These are phyloP conservation scores for Aulographum hederae DNA, from an alignment of 2,329 filamentous ascomycete species.

Conservation along the genomic window DNA sequence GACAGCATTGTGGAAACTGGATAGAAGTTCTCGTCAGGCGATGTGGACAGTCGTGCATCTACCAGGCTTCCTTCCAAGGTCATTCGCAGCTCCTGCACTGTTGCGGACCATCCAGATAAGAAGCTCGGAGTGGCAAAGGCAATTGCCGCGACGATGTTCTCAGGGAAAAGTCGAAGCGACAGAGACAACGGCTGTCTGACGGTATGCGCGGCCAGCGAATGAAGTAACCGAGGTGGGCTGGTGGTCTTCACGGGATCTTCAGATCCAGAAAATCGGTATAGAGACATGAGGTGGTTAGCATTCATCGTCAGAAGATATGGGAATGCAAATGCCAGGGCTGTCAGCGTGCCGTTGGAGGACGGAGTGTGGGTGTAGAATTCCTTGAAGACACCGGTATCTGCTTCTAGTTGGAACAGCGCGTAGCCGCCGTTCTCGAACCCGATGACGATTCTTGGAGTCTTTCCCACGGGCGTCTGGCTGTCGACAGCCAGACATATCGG, in stretches of 20 bases:
- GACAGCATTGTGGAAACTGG: too few species aligned
- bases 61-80: constrained; percentile 26
- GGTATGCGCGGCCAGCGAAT: constrained; percentile 65
- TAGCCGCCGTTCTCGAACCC: constrained; percentile 30
- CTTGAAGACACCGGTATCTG: constrained; percentile 24
- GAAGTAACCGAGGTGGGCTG: constrained; percentile 40
- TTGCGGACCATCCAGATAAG: constrained; percentile 68
- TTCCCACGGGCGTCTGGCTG: constrained; percentile 11
- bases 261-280: constrained; percentile 45
- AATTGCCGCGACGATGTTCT: constrained; percentile 59
- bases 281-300: constrained; percentile 49
- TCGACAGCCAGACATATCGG: constrained; percentile 52
- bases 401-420: constrained; percentile 45
- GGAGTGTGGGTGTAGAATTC: constrained; percentile 39
- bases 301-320: constrained; percentile 71
- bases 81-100: constrained; percentile 80
- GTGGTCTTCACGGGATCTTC: constrained; percentile 3
- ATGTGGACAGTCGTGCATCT: constrained; percentile 26
- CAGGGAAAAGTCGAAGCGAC: constrained; percentile 53
- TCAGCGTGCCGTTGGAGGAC: constrained; percentile 46
- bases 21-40: too few species aligned
- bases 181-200: constrained; percentile 62
- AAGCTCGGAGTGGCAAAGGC: constrained; percentile 69
- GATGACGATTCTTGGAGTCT: constrained; percentile 15
- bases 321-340: constrained; percentile 50